Percentiles rank a stretch among this genome's conserved stretches.
These are phyloP conservation scores for Colletotrichum orbiculare DNA, from an alignment of 2,329 filamentous ascomycete genomes.

Conservation along the genomic window DNA sequence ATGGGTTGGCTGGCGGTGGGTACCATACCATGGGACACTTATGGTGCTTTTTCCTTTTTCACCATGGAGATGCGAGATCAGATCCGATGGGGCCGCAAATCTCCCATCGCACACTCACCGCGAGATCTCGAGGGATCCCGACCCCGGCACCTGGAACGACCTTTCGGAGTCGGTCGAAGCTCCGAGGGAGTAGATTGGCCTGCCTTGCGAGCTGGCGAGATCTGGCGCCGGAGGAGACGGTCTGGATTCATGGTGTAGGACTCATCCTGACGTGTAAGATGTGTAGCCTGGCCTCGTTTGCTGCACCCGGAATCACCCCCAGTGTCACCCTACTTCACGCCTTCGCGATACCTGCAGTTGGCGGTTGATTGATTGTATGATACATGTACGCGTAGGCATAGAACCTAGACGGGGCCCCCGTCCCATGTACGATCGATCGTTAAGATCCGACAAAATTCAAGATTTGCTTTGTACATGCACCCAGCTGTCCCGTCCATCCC, in stretches of 20 bases:
- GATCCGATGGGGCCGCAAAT: neutral
- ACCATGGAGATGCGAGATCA: slow-evolving; percentile 10
- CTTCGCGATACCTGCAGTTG: neutral
- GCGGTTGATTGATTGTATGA: neutral
- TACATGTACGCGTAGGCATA: neutral
- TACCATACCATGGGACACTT: neutral
- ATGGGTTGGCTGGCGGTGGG: neutral
- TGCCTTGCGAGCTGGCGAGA: neutral
- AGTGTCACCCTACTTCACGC: neutral
- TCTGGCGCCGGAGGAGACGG: no score
- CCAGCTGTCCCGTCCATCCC: neutral
- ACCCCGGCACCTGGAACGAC: neutral
- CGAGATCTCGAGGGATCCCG: neutral
- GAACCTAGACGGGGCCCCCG: neutral
- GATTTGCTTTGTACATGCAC: slow-evolving; percentile 7
- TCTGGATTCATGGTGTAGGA: neutral
- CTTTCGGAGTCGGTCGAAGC: neutral
- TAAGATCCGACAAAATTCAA: slow-evolving; percentile 7
- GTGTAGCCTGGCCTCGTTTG: neutral
- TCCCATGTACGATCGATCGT: slow-evolving; percentile 13
- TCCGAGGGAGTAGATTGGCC: neutral
- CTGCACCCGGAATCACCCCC: neutral
- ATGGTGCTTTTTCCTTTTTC: neutral
- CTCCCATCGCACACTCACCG: neutral
- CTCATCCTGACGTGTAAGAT: neutral